These are phyloP conservation scores for Saccharomycopsis sp. DNA, from an alignment of 805 yeast genomes.

Conservation along the genomic window DNA sequence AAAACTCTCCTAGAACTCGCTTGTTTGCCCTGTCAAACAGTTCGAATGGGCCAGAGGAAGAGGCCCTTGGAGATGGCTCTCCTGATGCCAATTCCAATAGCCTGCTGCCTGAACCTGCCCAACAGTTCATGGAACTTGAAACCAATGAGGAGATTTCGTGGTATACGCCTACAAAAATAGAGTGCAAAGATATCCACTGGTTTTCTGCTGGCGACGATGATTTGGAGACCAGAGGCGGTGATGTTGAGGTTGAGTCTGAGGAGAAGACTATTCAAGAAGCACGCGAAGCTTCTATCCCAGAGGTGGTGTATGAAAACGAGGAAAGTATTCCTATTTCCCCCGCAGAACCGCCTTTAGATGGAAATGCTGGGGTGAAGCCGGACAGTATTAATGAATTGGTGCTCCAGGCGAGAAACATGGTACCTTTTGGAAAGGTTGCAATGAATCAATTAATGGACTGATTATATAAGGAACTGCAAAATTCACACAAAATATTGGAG, in stretches of 20 bases:
- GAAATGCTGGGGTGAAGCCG: constrained; percentile 14
- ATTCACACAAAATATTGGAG: too few species aligned
- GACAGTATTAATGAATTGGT: constrained; percentile 15
- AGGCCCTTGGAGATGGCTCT: not conserved
- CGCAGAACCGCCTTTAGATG: constrained; percentile 24
- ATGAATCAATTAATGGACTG: not conserved
- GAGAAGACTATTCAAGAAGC: constrained; percentile 24
- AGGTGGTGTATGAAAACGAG: constrained; percentile 20
- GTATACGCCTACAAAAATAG: constrained; percentile 23
- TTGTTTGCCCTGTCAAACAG: too few species aligned
- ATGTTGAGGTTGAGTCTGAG: constrained; percentile 22
- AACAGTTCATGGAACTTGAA: constrained; percentile 8
- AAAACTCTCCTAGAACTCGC: not conserved
- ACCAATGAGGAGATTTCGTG: constrained; percentile 21
- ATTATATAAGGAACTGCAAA: too few species aligned
- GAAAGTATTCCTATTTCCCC: constrained; percentile 23
- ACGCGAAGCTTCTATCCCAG: constrained; percentile 24
- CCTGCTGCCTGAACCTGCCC: too few species aligned
- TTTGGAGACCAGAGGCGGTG: constrained; percentile 25
- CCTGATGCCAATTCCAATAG: not conserved
- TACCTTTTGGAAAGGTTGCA: not conserved
- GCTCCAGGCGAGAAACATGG: constrained; percentile 17
- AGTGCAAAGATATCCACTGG: constrained; percentile 18
- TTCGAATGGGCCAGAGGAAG: not conserved
- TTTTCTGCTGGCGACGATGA: constrained; percentile 17